phyloP scores from a whole-genome alignment of 2,329 filamentous ascomycete species.

The Fusarium sp. region DNA sequence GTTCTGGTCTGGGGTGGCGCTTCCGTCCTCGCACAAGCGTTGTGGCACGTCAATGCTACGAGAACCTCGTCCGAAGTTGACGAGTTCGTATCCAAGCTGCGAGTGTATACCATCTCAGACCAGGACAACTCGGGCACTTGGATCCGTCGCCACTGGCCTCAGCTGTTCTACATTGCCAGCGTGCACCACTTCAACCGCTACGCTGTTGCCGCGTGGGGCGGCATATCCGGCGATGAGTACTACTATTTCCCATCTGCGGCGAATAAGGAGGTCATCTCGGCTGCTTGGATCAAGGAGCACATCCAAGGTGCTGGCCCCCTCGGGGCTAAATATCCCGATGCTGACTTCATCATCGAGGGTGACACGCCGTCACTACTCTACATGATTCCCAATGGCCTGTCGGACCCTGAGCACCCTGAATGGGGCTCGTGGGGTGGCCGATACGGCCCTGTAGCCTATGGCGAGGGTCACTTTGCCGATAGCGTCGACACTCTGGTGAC shows the following conservation, averaged over 20 bases:
- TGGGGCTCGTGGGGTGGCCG: conserved; percentile 31
- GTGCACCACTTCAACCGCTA: conserved; percentile 71
- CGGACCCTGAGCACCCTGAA: conserved; percentile 21
- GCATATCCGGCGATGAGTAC: conserved; percentile 56
- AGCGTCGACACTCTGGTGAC: conserved; percentile 18
- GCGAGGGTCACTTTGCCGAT: conserved; percentile 1
- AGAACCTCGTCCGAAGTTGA: conserved; percentile 51
- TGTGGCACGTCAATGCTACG: conserved; percentile 54
- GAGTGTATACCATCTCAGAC: conserved; percentile 71
- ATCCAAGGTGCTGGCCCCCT: conserved; percentile 14
- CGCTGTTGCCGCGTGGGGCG: conserved; percentile 67
- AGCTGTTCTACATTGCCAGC: conserved; percentile 69
- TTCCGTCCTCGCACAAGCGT: conserved; percentile 66
- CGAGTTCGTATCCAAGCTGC: conserved; percentile 58
- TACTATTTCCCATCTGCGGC: conserved; percentile 20
- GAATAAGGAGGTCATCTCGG: conserved; percentile 5
- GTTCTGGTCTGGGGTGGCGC: conserved; percentile 68
- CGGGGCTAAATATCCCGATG: conserved; percentile 15
- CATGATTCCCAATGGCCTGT: conserved; percentile 10
- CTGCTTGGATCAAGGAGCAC: conserved; percentile 17
- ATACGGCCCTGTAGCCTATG: conserved; percentile 20
- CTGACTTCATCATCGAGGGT: conserved; percentile 27
- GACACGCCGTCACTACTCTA: conserved; percentile 18
- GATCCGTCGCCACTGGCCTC: conserved; percentile 68
- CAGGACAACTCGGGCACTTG: conserved; percentile 71